These are phyloP conservation scores for Eucalyptus marginata DNA, from an alignment of 345 rosid genomes.

Conservation along the genomic window DNA sequence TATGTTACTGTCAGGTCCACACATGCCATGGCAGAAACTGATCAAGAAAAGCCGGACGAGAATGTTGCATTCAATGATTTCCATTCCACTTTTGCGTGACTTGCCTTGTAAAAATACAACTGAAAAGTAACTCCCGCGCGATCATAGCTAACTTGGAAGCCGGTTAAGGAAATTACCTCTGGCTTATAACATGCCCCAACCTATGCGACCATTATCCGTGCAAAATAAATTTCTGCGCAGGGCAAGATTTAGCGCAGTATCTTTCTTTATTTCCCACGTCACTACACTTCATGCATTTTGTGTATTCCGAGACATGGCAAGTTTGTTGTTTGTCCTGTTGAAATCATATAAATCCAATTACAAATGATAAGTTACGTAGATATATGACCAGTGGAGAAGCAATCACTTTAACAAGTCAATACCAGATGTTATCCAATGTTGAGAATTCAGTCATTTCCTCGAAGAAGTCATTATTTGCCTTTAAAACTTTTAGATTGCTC, in stretches of 20 bases:
- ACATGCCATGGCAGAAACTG: neutral
- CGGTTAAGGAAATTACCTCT: conserved; percentile 6
- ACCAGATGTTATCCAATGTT: conserved; percentile 16
- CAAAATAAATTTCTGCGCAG: conserved; percentile 23
- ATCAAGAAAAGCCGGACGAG: neutral
- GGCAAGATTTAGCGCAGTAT: conserved; percentile 16
- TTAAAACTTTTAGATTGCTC: conserved; percentile 17
- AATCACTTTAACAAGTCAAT: neutral
- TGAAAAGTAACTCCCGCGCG: neutral
- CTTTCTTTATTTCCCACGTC: conserved; percentile 15
- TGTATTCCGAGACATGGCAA: conserved; percentile 15
- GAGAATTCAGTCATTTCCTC: conserved; percentile 22
- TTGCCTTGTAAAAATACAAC: neutral
- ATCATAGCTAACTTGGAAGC: neutral
- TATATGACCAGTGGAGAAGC: neutral
- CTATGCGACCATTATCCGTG: conserved; percentile 19
- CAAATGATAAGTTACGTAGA: neutral
- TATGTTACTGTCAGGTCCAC: neutral
- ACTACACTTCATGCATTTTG: conserved; percentile 14
- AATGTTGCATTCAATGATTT: neutral
- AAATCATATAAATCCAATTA: neutral
- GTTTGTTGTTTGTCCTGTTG: conserved; percentile 25
- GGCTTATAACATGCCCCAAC: conserved; percentile 16
- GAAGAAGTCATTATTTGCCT: conserved; percentile 12
- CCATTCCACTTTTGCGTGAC: neutral